Conservation (phyloP, 345 rosid species). For the Lumnitzera racemosa region DNA sequence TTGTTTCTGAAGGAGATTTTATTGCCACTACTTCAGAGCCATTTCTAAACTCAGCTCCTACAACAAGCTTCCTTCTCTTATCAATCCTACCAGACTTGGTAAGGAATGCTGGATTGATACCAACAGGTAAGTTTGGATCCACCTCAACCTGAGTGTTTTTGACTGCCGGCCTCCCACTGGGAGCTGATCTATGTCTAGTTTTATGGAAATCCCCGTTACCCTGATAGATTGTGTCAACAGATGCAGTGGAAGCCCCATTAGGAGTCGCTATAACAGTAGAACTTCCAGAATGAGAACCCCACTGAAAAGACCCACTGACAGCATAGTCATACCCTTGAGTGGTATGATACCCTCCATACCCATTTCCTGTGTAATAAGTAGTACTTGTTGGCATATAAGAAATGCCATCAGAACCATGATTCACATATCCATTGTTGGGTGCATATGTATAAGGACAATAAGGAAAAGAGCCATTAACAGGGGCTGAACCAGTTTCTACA, state of each 20-base stretch:
- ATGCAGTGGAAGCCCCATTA: slow-evolving; percentile 42
- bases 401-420: slow-evolving; percentile 59
- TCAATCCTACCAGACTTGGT: slow-evolving; percentile 44
- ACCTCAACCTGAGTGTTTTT: slow-evolving; percentile 22
- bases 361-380: slow-evolving; percentile 45
- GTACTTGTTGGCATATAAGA: slow-evolving; percentile 66
- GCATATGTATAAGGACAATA: slow-evolving; percentile 46
- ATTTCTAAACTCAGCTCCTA: slow-evolving; percentile 37
- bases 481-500: slow-evolving; percentile 79
- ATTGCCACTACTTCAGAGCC: slow-evolving; percentile 45
- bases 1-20: slow-evolving; percentile 34
- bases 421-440: slow-evolving; percentile 51
- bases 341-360: slow-evolving; percentile 56
- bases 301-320: slow-evolving; percentile 67
- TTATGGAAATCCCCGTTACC: slow-evolving; percentile 37
- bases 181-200: slow-evolving; percentile 38
- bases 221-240: slow-evolving; percentile 49
- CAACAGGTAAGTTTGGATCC: slow-evolving; percentile 20
- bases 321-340: slow-evolving; percentile 74
- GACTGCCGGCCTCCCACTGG: slow-evolving; percentile 40
- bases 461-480: slow-evolving; percentile 70
- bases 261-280: slow-evolving; percentile 45
- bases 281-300: slow-evolving; percentile 57
- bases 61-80: slow-evolving; percentile 68
- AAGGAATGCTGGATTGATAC: slow-evolving; percentile 26